Evolutionary conservation across 2,329 filamentous ascomycete genomes (phyloP).

Genomic region (Knufia petricola): DNA sequence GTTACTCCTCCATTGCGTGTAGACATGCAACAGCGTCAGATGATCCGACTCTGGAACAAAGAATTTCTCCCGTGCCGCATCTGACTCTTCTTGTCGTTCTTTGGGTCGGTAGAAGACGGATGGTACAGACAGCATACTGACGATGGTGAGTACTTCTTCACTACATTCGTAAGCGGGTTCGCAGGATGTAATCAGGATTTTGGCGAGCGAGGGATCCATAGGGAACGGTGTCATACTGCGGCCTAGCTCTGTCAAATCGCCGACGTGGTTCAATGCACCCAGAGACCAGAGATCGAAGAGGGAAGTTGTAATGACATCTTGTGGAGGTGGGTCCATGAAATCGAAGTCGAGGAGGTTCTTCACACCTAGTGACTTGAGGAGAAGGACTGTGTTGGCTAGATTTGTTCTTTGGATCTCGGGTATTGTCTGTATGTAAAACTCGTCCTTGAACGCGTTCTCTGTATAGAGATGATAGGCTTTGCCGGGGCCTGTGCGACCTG

Average conservation of each 20-base stretch:
- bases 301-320: constrained; percentile 94
- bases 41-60: constrained; percentile 98
- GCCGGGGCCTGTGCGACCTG: constrained; percentile 86
- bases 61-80: constrained; percentile 92
- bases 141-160: constrained; percentile 97
- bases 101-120: constrained; percentile 96
- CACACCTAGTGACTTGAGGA: constrained; percentile 82
- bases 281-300: constrained; percentile 96
- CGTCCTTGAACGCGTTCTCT: constrained; percentile 87
- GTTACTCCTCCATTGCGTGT: constrained; percentile 89
- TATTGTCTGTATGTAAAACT: constrained; percentile 93
- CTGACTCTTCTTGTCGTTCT: constrained; percentile 91
- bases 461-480: constrained; percentile 93
- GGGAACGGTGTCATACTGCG: constrained; percentile 94
- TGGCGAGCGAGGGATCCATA: constrained; percentile 93
- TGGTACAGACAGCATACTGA: constrained; percentile 94
- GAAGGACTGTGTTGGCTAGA: constrained; percentile 70
- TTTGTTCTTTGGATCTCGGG: constrained; percentile 96
- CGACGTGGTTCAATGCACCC: constrained; percentile 85
- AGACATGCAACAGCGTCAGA: constrained; percentile 89
- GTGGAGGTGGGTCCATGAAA: constrained; percentile 95
- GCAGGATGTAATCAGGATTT: constrained; percentile 83
- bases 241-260: constrained; percentile 78
- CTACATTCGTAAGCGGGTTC: constrained; percentile 68
- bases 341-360: constrained; percentile 89